Base-by-base conservation (phyloP, 305 asterid genomes). In the Caryopteris hybrid region DNA sequence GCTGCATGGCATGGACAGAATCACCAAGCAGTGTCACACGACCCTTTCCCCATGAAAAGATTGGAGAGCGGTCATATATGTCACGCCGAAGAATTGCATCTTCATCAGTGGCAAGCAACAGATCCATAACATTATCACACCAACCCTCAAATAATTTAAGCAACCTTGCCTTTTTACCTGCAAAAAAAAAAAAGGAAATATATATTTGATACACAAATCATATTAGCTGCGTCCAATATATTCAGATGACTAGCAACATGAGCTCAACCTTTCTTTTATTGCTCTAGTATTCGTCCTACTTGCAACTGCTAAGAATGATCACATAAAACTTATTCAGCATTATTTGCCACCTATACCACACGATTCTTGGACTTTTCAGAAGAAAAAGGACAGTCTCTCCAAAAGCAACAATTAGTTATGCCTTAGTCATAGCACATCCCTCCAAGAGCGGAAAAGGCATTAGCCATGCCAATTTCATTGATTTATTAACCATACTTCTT, bases 1-100 rank as follows among this genome's bases (percentile, higher is more conserved):
- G 99, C 76, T 94, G 99, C 99, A 94, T 94, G 12, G 97, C 97
- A 64, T 94, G 99, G 74, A 91, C 84, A 0, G 99, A 87, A 80
- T 94, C 99, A 68, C 99, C 99, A 16, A 94, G 96, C 81, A 94
- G 79, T 29, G 96, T 94, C 43, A 91, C 95, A 1, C 87, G 93
- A 34, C 97, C 99, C 82, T 78, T 94, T 70, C 97, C 99, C 99
- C 99, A 91, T 16, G 83, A 78, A 41, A 88, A 71, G 11, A 80
- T 76, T 17, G 96, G 96, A 12, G 80, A 29, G 31, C 95, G 81
- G 74, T 94, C 99, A 66, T 91, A 94, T 63, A 94, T 94, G 80
- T 94, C 99, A 20, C 99, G 86, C 17, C 97, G 84, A 64, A 94
- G 88, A 82, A 94, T 87, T 39, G 89, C 96, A 16, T 87, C 97